Evolutionary conservation across 495 filamentous ascomycete species (phyloP), one percentile per base, ranked within the genome.

Genomic region (Neurospora africana): DNA sequence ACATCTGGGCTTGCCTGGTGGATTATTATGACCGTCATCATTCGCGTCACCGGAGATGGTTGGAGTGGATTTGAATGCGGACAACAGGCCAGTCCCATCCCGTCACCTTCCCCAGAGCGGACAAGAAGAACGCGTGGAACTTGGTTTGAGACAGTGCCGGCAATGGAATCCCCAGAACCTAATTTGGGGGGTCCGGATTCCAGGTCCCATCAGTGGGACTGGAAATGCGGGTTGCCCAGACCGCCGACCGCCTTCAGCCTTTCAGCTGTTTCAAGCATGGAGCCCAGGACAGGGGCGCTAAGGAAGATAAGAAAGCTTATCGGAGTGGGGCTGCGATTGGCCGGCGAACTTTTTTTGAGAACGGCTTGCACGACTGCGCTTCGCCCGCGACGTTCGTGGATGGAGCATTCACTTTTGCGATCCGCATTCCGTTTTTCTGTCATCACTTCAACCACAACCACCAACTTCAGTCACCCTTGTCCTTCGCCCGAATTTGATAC

Each of bases 311-410:
- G 44, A 47, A 73, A 27, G 36, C 73, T 78, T 78, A 78, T 78
- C 77, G 27, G 37, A 53, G 72, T 75, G 77, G 77, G 73, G 67
- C 74, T 40, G 15, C 7, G 21, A 27, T 36, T 27, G 21, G 36
- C n/a, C 23, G 41, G 30, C 71, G 72, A 75, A 78, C 73, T 78
- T 79, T 79, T 77, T 79, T 76, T 75, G 53, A 65, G 53, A 65
- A 65, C 27, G 27, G 53, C 53, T 15, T 65, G 53, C 37, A 6
- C 27, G 6, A 2, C 7, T 61, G 53, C 53, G 53, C 53, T 61
- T 33, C 53, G 27, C 53, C 53, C 53, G 53, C 53, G 53, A 61
- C 23, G 27, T 33, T 65, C 53, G 27, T 65, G 7, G 53, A 65
- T 65, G 27, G 53, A 17, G 53, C 53, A 33, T 65, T 61, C 53